phyloP scores from a whole-genome alignment of 352 stramenopile genomes.

The Plasmopara halstedii region DNA sequence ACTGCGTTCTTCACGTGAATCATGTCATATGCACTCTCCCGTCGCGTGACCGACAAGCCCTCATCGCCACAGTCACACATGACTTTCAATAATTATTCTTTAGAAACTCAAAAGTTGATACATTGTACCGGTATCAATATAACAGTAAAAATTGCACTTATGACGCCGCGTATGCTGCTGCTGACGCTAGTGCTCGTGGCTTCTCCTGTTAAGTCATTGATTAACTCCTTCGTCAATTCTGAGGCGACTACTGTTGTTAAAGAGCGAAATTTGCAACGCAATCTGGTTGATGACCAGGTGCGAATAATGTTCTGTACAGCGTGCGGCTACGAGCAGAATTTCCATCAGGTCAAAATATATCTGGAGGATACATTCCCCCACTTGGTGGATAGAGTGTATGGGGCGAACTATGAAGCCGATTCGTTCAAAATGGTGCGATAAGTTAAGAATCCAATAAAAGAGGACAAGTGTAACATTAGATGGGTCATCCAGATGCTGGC shows the following conservation, averaged over 20 bases:
- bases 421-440: conserved; percentile 34
- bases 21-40: conserved; percentile 78
- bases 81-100: neutral
- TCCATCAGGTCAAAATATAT: conserved; percentile 52
- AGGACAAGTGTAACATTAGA: neutral
- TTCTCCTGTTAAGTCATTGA: conserved; percentile 12
- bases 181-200: conserved; percentile 15
- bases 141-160: too few relatives aligned
- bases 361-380: conserved; percentile 72
- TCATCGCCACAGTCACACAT: conserved; percentile 41
- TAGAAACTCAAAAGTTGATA: too few relatives aligned
- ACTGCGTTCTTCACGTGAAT: conserved; percentile 49
- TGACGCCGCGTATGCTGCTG: conserved; percentile 6
- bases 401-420: conserved; percentile 53
- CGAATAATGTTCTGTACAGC: conserved; percentile 60
- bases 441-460: neutral
- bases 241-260: conserved; percentile 4
- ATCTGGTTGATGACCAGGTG: conserved; percentile 56
- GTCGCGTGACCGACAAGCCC: conserved; percentile 39
- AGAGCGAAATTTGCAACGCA: conserved; percentile 15
- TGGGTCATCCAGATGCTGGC: conserved; percentile 21
- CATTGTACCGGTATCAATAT: neutral
- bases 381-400: conserved; percentile 52
- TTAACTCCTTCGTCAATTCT: conserved; percentile 10
- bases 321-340: conserved; percentile 80